Evolutionary conservation across 2,329 filamentous ascomycete genomes (phyloP).

Genomic region (Cordyceps militaris): DNA sequence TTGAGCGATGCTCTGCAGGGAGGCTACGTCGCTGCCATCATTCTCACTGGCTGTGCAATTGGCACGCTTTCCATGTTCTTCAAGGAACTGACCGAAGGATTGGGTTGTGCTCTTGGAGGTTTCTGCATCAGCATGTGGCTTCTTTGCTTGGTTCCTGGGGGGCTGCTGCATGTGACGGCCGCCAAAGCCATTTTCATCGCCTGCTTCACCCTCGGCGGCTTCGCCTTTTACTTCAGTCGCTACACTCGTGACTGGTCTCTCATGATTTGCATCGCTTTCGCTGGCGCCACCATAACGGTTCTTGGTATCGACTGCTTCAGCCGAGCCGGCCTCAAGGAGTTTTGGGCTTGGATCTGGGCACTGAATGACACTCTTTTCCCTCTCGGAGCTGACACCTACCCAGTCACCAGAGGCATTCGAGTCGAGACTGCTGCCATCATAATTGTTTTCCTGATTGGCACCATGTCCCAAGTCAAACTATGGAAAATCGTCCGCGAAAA

Average conservation of each 20-base stretch:
- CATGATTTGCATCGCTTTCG: slow-evolving; percentile 70
- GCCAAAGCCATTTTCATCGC: slow-evolving; percentile 70
- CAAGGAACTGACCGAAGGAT: slow-evolving; percentile 68
- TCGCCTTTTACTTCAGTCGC: slow-evolving; percentile 70
- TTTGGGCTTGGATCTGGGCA: slow-evolving; percentile 88
- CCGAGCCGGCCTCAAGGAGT: slow-evolving; percentile 85
- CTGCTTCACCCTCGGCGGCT: slow-evolving; percentile 59
- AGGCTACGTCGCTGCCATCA: slow-evolving; percentile 73
- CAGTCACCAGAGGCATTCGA: slow-evolving; percentile 75
- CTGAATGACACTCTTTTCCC: slow-evolving; percentile 79
- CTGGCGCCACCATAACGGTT: slow-evolving; percentile 70
- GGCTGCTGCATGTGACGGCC: slow-evolving; percentile 56
- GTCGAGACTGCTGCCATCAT: slow-evolving; percentile 77
- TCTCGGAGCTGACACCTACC: slow-evolving; percentile 67
- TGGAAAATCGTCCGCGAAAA: slow-evolving; percentile 72
- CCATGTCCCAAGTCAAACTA: slow-evolving; percentile 77
- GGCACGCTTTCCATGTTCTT: slow-evolving; percentile 72
- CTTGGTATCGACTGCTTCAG: slow-evolving; percentile 89
- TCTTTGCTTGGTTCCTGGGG: slow-evolving; percentile 67
- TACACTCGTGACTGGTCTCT: slow-evolving; percentile 72
- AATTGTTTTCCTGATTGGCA: slow-evolving; percentile 64
- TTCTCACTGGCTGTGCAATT: slow-evolving; percentile 65
- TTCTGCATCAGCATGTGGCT: slow-evolving; percentile 91
- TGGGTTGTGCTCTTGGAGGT: slow-evolving; percentile 82
- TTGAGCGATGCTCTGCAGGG: slow-evolving; percentile 72